Evolutionary conservation across 345 rosid genomes (phyloP), one percentile per base, ranked within the genome.

Genomic region (Salix exigua): DNA sequence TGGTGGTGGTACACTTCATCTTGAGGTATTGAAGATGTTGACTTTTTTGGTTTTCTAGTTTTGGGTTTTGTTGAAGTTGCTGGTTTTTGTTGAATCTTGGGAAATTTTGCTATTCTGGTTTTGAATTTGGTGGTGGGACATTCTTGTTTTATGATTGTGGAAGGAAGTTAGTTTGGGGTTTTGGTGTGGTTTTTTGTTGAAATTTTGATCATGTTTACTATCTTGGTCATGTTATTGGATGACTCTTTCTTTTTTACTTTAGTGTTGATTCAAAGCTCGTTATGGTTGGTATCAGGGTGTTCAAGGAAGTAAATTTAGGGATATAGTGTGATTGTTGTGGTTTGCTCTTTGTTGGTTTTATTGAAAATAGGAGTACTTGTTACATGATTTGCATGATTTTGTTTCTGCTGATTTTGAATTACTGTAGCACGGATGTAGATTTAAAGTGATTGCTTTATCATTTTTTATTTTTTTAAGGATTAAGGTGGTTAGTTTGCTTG

Each of bases 1-100:
- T 33, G 98, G 99, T 19, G 98, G 99, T 4, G 98, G 99, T 2
- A 92, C 97, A 35, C 92, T 96, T 77, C 97, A 93, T 78, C 77
- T 95, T 66, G 81, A 93, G 98, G 99, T 95, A 44, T 18, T 9
- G 18, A 25, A 14, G 14, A 63, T 50, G 21, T 33, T n/a, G 4
- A 12, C 44, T 25, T 51, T 30, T 46, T 33, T 26, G 21, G 21
- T 30, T 65, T 35, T 63, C 9, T 10, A 10, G 44, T 10, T 66
- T n/a, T 50, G 64, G 23, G 17, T 6, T 50, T 73, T 26, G 11
- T 37, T 37, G 16, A 37, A 37, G 37, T 18, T 11, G 21, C 17
- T 23, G 21, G 2, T 18, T 35, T 73, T 5, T 6, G 31, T 25
- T 1, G 61, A 64, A 68, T 18, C 50, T 77, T 51, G 19, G 35